These are phyloP conservation scores for Lasiodiplodia citricola DNA, from an alignment of 2,329 filamentous ascomycete genomes.

Conservation along the genomic window DNA sequence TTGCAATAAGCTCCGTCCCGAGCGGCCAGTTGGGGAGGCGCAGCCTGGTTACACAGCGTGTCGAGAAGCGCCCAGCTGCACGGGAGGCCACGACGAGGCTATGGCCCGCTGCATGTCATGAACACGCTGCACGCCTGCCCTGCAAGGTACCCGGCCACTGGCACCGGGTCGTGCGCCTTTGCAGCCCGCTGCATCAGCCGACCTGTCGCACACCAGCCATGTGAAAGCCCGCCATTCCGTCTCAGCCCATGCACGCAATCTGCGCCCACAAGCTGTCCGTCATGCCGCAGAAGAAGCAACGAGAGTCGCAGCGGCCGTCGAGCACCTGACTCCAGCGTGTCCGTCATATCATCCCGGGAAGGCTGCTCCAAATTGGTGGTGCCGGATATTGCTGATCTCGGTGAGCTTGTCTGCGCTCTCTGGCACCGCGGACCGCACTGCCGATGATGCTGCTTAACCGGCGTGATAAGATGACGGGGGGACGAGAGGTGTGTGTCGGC, in stretches of 20 bases:
- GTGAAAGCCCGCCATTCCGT: background rate
- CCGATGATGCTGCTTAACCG: background rate
- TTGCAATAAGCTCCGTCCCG: slow-evolving; percentile 20
- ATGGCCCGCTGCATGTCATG: slow-evolving; percentile 25
- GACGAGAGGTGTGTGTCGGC: background rate
- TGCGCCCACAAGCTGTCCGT: slow-evolving; percentile 8
- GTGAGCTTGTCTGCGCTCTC: background rate
- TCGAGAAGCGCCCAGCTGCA: slow-evolving; percentile 24
- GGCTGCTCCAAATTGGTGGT: background rate
- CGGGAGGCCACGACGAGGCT: slow-evolving; percentile 14
- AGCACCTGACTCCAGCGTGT: slow-evolving; percentile 5
- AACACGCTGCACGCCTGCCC: background rate
- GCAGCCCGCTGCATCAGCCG: slow-evolving; percentile 1
- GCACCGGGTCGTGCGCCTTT: background rate
- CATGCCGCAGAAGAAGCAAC: slow-evolving; percentile 16
- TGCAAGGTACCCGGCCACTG: slow-evolving; percentile 26
- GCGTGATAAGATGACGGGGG: background rate
- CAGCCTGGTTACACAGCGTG: slow-evolving; percentile 6
- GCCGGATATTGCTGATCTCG: background rate
- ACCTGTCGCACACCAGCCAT: slow-evolving; percentile 12
- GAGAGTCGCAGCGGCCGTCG: background rate
- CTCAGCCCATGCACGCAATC: slow-evolving; percentile 8
- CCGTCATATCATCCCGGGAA: background rate
- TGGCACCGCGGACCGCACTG: background rate
- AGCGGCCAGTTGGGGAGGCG: slow-evolving; percentile 13